Percentiles rank a stretch among this genome's conserved stretches.
phyloP scores from a whole-genome alignment of 495 filamentous ascomycete species.

The Peziza echinospora region DNA sequence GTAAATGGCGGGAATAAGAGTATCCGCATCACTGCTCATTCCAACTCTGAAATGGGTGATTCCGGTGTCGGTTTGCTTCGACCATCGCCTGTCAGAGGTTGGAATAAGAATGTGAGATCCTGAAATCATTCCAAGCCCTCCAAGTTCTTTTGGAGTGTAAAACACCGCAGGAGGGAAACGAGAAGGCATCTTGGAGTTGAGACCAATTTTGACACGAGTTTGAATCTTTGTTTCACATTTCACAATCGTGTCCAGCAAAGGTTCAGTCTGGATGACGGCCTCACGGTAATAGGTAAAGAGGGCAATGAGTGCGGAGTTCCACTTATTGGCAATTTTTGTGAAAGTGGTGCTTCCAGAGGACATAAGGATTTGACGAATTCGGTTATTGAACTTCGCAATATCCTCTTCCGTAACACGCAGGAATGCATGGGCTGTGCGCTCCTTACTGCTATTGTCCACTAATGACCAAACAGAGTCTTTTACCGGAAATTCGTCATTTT shows the following conservation, averaged over 20 bases:
- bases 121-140: conserved; percentile 97
- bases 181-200: conserved; percentile 99
- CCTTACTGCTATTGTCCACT: conserved; percentile 87
- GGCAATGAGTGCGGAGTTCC: conserved; percentile 97
- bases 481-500: conserved; percentile 87
- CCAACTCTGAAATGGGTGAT: conserved; percentile 94
- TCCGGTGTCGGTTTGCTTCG: conserved; percentile 89
- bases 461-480: conserved; percentile 98
- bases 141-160: conserved; percentile 96
- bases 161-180: conserved; percentile 98
- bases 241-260: conserved; percentile 90
- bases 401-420: conserved; percentile 96
- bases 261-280: conserved; percentile 91
- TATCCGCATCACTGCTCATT: conserved; percentile 98
- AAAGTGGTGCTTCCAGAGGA: conserved; percentile 96
- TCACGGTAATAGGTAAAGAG: conserved; percentile 99
- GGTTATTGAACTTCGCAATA: conserved; percentile 97
- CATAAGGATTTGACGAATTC: conserved; percentile 97
- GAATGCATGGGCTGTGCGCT: conserved; percentile 94
- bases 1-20: conserved; percentile 96
- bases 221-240: conserved; percentile 99
- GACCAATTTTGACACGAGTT: conserved; percentile 93
- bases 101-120: conserved; percentile 97
- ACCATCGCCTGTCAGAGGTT: conserved; percentile 94
- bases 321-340: conserved; percentile 99